These are phyloP conservation scores for Phaeophleospora eucalypticola DNA, from an alignment of 2,329 filamentous ascomycete genomes.

Conservation along the genomic window DNA sequence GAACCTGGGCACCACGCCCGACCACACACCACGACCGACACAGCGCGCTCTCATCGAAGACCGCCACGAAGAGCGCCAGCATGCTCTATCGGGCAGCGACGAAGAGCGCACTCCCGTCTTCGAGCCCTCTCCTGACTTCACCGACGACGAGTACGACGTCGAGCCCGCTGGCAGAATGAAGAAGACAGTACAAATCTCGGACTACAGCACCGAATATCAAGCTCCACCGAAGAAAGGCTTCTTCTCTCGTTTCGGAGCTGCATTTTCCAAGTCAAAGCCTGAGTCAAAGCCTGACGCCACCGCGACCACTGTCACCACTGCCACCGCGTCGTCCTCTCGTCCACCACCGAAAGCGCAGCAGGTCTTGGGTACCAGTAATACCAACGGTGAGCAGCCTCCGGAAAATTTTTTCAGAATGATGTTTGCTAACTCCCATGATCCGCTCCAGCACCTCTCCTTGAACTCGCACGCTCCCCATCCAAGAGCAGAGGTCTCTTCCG, in stretches of 20 bases:
- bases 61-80: slow-evolving; percentile 30
- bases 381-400: too few relatives aligned
- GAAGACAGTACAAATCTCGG: slow-evolving; percentile 9
- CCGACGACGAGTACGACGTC: slow-evolving; percentile 19
- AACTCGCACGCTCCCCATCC: slow-evolving; percentile 25
- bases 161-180: too few relatives aligned
- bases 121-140: slow-evolving; percentile 23
- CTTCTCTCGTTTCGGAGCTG: slow-evolving; percentile 26
- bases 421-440: too few relatives aligned
- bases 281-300: not conserved
- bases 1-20: slow-evolving; percentile 26
- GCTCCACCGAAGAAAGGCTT: slow-evolving; percentile 39
- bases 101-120: slow-evolving; percentile 29
- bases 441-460: not conserved
- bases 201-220: slow-evolving; percentile 3
- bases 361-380: slow-evolving; percentile 2
- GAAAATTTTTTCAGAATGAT: too few relatives aligned
- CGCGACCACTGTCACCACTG: not conserved
- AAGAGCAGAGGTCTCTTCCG: slow-evolving; percentile 27
- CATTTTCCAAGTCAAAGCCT: not conserved
- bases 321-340: too few relatives aligned
- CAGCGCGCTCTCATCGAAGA: slow-evolving; percentile 40
- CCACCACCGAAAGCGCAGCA: slow-evolving; percentile 6
- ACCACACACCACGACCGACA: slow-evolving; percentile 29
- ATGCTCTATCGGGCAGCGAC: slow-evolving; percentile 28